A percentile compares a stretch with the other conserved stretches of the same genome.
Evolutionary conservation across 805 yeast genomes (phyloP).

Genomic region (Lachancea nothofagi): DNA sequence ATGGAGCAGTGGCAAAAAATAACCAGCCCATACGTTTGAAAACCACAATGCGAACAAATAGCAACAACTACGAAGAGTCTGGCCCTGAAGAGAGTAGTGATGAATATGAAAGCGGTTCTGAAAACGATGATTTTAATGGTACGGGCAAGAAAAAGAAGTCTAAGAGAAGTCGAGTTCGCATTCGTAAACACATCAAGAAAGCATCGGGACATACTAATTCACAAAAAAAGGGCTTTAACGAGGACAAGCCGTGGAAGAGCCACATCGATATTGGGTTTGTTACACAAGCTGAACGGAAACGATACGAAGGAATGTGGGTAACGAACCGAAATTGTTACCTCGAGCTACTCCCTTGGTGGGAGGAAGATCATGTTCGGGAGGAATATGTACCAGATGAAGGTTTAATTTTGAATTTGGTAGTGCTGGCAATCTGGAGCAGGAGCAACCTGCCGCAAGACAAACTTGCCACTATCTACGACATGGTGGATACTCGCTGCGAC

Average conservation of each 20-base stretch:
- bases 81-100: slow-evolving; percentile 8
- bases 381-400: slow-evolving; percentile 29
- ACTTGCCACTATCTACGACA: slow-evolving; percentile 58
- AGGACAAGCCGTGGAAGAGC: slow-evolving; percentile 90
- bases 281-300: slow-evolving; percentile 66
- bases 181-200: slow-evolving; percentile 6
- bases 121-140: neutral
- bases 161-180: slow-evolving; percentile 6
- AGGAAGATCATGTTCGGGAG: slow-evolving; percentile 19
- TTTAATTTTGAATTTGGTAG: slow-evolving; percentile 44
- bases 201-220: slow-evolving; percentile 8
- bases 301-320: slow-evolving; percentile 94
- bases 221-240: slow-evolving; percentile 52
- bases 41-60: slow-evolving; percentile 26
- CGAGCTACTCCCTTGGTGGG: slow-evolving; percentile 34
- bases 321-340: slow-evolving; percentile 71
- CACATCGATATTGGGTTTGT: slow-evolving; percentile 54
- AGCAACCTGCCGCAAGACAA: slow-evolving; percentile 64
- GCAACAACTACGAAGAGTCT: slow-evolving; percentile 7
- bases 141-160: slow-evolving; percentile 7
- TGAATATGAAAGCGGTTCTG: slow-evolving; percentile 10
- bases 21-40: slow-evolving; percentile 16
- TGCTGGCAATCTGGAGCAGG: slow-evolving; percentile 73
- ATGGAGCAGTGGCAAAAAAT: slow-evolving; percentile 3
- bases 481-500: slow-evolving; percentile 61